Percentiles rank a stretch among this genome's conserved stretches.
Evolutionary conservation across 805 yeast genomes (phyloP).

Genomic region (Saccharomycopsis sp.): DNA sequence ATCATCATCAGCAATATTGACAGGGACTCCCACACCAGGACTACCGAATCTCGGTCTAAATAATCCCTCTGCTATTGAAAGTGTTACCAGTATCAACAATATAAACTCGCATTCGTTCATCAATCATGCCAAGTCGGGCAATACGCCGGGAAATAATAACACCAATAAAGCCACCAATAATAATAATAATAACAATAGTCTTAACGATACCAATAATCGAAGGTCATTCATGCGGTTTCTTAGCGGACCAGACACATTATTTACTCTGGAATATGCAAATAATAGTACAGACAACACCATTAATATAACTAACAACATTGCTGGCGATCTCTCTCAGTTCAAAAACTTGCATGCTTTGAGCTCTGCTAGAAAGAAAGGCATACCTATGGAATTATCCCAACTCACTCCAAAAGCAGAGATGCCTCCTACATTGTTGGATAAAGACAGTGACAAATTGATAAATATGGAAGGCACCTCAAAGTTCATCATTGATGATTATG

Average conservation of each 20-base stretch:
- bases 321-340: not conserved
- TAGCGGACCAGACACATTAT: not conserved
- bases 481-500: conserved; percentile 7
- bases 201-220: not conserved
- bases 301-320: no score
- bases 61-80: not conserved
- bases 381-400: conserved; percentile 6
- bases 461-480: not conserved
- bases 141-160: not conserved
- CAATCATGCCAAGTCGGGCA: no score
- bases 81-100: not conserved
- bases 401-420: conserved; percentile 5
- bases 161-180: not conserved
- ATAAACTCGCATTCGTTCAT: not conserved
- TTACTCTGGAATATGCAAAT: not conserved
- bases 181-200: not conserved
- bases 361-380: not conserved
- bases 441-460: not conserved
- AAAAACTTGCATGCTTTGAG: not conserved
- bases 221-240: not conserved
- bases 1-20: not conserved
- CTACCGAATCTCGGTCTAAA: not conserved
- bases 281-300: no score
- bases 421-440: conserved; percentile 3
- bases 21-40: not conserved